These are phyloP conservation scores for Debaryomyces subglobosus DNA, from an alignment of 1,139 yeast species.

Conservation along the genomic window DNA sequence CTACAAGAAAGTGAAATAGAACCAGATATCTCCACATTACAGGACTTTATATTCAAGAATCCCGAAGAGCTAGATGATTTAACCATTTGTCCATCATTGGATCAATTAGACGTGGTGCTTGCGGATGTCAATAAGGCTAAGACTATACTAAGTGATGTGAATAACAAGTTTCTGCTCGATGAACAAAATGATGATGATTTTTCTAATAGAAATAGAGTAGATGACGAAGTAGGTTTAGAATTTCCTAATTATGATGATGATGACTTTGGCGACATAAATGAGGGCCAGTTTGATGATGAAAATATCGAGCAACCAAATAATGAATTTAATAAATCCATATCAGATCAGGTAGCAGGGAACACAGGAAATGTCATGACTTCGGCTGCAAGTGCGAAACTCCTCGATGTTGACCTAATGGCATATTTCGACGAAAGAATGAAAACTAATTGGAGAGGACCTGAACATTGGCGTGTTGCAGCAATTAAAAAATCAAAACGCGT, in stretches of 20 bases:
- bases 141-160: conserved; percentile 52
- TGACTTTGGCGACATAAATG: conserved; percentile 32
- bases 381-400: conserved; percentile 35
- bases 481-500: conserved; percentile 38
- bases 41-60: conserved; percentile 30
- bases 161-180: conserved; percentile 29
- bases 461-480: conserved; percentile 84
- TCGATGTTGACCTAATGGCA: conserved; percentile 72
- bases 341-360: conserved; percentile 27
- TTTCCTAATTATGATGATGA: conserved; percentile 35
- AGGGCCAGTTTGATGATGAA: conserved; percentile 17
- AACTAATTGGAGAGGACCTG: conserved; percentile 88
- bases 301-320: conserved; percentile 21
- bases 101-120: conserved; percentile 58
- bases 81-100: conserved; percentile 66
- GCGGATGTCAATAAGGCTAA: conserved; percentile 62
- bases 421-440: conserved; percentile 74
- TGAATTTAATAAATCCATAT: conserved; percentile 25
- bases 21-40: conserved; percentile 17
- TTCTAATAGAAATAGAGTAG: conserved; percentile 17
- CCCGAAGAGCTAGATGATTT: conserved; percentile 39
- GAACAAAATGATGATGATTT: conserved; percentile 19
- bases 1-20: conserved; percentile 15
- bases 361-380: conserved; percentile 14
- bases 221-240: conserved; percentile 22